phyloP scores from a whole-genome alignment of 1,284 basidiomycete species.

The Wallemia ichthyophaga region DNA sequence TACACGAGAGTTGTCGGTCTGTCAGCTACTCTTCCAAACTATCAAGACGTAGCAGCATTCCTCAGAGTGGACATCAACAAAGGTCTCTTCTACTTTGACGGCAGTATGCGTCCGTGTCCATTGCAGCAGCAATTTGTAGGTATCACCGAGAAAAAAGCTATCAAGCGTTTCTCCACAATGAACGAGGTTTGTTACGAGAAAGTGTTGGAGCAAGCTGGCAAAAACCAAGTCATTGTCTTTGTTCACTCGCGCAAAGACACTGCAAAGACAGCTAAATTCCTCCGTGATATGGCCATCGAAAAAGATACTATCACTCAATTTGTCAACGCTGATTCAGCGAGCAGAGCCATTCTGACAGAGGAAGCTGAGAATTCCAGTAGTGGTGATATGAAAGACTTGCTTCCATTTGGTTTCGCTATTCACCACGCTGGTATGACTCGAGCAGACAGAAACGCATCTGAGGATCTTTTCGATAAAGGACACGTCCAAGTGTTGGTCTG shows the following conservation, averaged over 20 bases:
- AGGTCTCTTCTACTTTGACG: constrained; percentile 91
- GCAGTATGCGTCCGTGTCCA: constrained; percentile 70
- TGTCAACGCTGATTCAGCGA: constrained; percentile 65
- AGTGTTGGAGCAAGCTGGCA: constrained; percentile 64
- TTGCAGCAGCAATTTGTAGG: constrained; percentile 93
- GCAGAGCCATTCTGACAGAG: constrained; percentile 54
- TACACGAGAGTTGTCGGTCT: constrained; percentile 83
- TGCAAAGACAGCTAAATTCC: constrained; percentile 80
- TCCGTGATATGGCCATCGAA: constrained; percentile 83
- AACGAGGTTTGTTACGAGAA: constrained; percentile 99
- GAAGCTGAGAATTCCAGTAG: constrained; percentile 66
- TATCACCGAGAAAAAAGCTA: constrained; percentile 96
- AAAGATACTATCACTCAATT: constrained; percentile 88
- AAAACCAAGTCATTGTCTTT: constrained; percentile 71
- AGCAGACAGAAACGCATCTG: constrained; percentile 70
- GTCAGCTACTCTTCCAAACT: constrained; percentile 90
- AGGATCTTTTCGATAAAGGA: constrained; percentile 78
- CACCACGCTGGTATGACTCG: constrained; percentile 98
- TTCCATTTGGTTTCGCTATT: constrained; percentile 91
- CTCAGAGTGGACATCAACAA: constrained; percentile 74
- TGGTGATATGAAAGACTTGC: constrained; percentile 50
- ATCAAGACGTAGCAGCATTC: constrained; percentile 95
- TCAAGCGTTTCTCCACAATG: constrained; percentile 90
- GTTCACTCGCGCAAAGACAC: constrained; percentile 97
- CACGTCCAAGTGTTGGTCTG: constrained; percentile 84